Percentiles rank a stretch among this genome's conserved stretches.
Evolutionary conservation across 306 rosid genomes (phyloP).

Genomic region (Quercus aquifolioides): DNA sequence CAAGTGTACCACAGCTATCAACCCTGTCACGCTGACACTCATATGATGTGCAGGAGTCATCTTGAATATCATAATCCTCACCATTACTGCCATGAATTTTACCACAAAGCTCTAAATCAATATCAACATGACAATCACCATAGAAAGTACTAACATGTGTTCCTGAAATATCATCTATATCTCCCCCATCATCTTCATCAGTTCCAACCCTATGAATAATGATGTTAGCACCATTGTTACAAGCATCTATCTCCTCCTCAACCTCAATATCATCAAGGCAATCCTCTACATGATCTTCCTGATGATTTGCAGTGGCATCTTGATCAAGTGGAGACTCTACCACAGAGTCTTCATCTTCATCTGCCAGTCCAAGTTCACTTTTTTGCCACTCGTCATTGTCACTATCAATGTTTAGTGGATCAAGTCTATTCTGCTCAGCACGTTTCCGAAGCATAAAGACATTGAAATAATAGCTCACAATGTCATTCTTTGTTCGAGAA

Average conservation of each 20-base stretch:
- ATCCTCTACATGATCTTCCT: slow-evolving; percentile 4
- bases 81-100: background rate
- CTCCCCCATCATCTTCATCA: slow-evolving; percentile 25
- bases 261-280: slow-evolving; percentile 25
- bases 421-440: slow-evolving; percentile 34
- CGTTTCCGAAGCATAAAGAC: slow-evolving; percentile 34
- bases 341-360: slow-evolving; percentile 21
- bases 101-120: background rate
- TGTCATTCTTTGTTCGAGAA: slow-evolving; percentile 19
- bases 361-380: slow-evolving; percentile 9
- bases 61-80: slow-evolving; percentile 20
- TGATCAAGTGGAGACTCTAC: slow-evolving; percentile 28
- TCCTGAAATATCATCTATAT: slow-evolving; percentile 24
- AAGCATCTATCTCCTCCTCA: slow-evolving; percentile 16
- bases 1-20: background rate
- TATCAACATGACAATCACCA: background rate
- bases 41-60: slow-evolving; percentile 32
- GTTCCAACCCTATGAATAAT: slow-evolving; percentile 2
- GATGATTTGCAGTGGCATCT: slow-evolving; percentile 15
- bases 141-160: slow-evolving; percentile 6
- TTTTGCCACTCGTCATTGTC: slow-evolving; percentile 37
- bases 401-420: slow-evolving; percentile 30
- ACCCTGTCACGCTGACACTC: slow-evolving; percentile 21
- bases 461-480: slow-evolving; percentile 41
- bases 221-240: background rate